Base-by-base conservation (phyloP, 2,329 filamentous ascomycete genomes). In the Bisporella sp. region DNA sequence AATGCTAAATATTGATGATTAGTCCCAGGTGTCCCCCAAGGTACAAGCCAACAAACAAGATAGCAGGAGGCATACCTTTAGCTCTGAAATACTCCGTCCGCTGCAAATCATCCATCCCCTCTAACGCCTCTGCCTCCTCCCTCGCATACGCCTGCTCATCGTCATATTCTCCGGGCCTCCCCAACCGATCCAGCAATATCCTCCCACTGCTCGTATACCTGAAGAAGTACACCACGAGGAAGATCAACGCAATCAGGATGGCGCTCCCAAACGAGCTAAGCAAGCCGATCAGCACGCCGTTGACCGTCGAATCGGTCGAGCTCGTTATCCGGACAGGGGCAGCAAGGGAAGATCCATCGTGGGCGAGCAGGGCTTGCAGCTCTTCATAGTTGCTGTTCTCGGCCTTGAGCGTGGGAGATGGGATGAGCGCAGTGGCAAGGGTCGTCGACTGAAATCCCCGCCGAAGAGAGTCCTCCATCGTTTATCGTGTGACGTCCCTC, bases 201-300 rank as follows among this genome's bases (percentile, higher is more conserved):
- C 92, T 82, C 41, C 92, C 92, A 46, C 85, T 85, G 49, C 78
- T 81, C 37, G 92, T 96, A 68, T 95, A 95, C 71, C 87, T 82
- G 70, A 97, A 93, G 73, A 96, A 93, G 70, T 96, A 96, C 66
- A 97, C 82, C 64, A 93, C 73, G 48, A 86, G 75, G 61, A 92
- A 83, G 52, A 95, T 75, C 55, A 95, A 68, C 51, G 88, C 85
- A 55, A 95, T 89, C 51, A 96, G 75, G 32, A 88, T 81, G 42
- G 92, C 92, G 39, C 91, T 95, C 55, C 90, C 92, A 69, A 97
- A 92, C 11, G 92, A 95, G 39, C 91, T 96, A 55, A 96, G 77
- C 65, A 99, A 83, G 59, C 92, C 93, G 67, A 99, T 97, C 69
- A 97, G 78, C 63, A 97, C 88, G 68, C 92, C 92, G 57, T 80